A percentile compares a stretch with the other conserved stretches of the same genome.
phyloP scores from a whole-genome alignment of 257 asterid genomes.

The Datura wrightii region DNA sequence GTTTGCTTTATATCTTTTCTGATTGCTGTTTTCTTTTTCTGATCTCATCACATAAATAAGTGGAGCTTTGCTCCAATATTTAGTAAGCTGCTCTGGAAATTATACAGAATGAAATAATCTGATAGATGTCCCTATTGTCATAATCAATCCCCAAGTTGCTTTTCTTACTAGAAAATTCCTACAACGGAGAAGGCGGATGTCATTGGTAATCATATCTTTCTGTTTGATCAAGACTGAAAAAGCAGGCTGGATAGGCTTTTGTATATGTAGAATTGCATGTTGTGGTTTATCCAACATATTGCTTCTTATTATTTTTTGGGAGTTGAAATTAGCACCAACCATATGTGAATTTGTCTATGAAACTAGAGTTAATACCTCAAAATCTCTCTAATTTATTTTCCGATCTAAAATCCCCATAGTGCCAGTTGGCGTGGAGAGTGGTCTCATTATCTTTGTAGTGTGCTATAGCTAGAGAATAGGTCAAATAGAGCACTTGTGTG shows the following conservation, averaged over 20 bases:
- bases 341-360: neutral
- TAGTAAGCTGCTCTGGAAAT: neutral
- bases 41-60: neutral
- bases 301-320: neutral
- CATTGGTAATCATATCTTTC: neutral
- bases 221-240: constrained; percentile 6
- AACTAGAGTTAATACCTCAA: neutral
- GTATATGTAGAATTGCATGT: constrained; percentile 20
- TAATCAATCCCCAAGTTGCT: constrained; percentile 16
- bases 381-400: no score
- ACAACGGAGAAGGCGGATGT: neutral
- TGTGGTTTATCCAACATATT: neutral
- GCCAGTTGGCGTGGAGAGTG: no score
- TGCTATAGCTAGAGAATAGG: no score
- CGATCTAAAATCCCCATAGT: no score
- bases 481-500: no score
- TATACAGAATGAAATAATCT: constrained; percentile 1
- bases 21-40: neutral
- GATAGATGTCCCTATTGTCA: constrained; percentile 7
- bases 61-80: constrained; percentile 2
- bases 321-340: neutral
- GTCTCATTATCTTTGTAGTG: no score
- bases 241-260: neutral
- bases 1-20: neutral
- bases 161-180: neutral